A percentile compares a stretch with the other conserved stretches of the same genome.
Conservation (phyloP, 164 flowering plant species). For the Akebia trifoliata region DNA sequence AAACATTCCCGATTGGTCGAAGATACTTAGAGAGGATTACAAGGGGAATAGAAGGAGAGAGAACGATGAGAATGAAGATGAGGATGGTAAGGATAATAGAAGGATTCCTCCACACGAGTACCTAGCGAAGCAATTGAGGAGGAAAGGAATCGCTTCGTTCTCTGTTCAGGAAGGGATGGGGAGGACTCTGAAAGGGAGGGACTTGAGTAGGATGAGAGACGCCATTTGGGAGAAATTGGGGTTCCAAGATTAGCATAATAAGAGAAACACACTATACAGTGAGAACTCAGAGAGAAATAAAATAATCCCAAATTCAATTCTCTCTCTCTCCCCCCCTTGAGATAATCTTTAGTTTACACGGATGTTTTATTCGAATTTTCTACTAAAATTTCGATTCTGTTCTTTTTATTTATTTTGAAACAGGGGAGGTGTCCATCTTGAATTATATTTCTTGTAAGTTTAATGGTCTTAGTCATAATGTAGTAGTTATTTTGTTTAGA, state of each 20-base stretch:
- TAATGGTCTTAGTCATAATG: too few relatives aligned
- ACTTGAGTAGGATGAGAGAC: constrained; percentile 28
- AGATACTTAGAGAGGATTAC: constrained; percentile 20
- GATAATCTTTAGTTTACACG: too few relatives aligned
- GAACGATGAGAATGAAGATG: constrained; percentile 5
- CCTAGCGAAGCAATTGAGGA: constrained; percentile 25
- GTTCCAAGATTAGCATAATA: constrained; percentile 28
- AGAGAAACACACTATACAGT: too few relatives aligned
- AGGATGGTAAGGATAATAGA: constrained; percentile 14
- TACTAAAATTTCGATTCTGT: too few relatives aligned
- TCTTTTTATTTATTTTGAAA: too few relatives aligned
- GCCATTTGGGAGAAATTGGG: constrained; percentile 32
- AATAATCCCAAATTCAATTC: too few relatives aligned
- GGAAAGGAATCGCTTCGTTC: constrained; percentile 20
- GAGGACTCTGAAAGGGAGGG: constrained; percentile 34
- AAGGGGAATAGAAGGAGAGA: constrained; percentile 10
- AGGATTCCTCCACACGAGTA: constrained; percentile 31
- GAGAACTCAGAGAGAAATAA: too few relatives aligned
- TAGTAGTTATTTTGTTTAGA: too few relatives aligned
- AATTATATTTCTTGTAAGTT: too few relatives aligned
- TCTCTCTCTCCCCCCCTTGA: too few relatives aligned
- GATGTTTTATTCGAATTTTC: too few relatives aligned
- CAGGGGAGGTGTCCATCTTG: too few relatives aligned
- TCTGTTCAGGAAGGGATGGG: constrained; percentile 33
- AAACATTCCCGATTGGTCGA: constrained; percentile 37